Evolutionary conservation across 768 basidiomycete genomes (phyloP).

Genomic region (Suillus variegatus): DNA sequence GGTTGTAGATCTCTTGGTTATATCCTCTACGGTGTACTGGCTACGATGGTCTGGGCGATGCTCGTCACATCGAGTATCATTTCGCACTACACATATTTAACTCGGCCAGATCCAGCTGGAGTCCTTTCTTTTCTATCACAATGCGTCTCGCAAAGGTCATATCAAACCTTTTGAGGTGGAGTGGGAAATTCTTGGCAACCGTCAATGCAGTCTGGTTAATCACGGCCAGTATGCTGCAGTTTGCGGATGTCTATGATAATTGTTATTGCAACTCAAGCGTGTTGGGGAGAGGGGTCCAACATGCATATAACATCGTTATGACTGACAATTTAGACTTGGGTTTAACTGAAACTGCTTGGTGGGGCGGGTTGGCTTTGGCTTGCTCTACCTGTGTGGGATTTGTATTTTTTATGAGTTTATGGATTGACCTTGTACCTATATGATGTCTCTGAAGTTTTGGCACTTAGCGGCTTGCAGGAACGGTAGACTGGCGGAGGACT

Average conservation of each 20-base stretch:
- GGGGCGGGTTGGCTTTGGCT: constrained; percentile 35
- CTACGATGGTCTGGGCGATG: constrained; percentile 32
- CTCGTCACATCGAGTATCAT: constrained; percentile 31
- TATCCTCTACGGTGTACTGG: constrained; percentile 27
- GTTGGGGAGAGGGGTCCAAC: constrained; percentile 8
- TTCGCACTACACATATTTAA: constrained; percentile 18
- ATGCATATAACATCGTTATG: constrained; percentile 33
- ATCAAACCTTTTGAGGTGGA: constrained; percentile 15
- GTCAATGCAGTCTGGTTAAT: constrained; percentile 24
- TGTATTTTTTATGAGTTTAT: not conserved
- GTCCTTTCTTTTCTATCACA: not conserved
- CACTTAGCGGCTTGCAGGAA: no score
- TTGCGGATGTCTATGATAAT: constrained; percentile 22
- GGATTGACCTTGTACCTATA: not conserved
- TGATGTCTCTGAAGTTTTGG: not conserved
- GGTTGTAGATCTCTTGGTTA: constrained; percentile 38
- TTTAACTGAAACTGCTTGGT: constrained; percentile 35
- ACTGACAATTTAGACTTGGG: constrained; percentile 18
- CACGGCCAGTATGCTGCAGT: constrained; percentile 22
- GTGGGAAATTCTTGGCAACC: constrained; percentile 21
- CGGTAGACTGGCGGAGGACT: no score
- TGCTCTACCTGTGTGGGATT: not conserved
- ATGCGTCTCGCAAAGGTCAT: constrained; percentile 6
- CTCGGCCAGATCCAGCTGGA: not conserved
- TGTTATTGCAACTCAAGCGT: constrained; percentile 28